A percentile compares a stretch with the other conserved stretches of the same genome.
Conservation (phyloP, 129 eudicot genomes). For the Solidago caesia region DNA sequence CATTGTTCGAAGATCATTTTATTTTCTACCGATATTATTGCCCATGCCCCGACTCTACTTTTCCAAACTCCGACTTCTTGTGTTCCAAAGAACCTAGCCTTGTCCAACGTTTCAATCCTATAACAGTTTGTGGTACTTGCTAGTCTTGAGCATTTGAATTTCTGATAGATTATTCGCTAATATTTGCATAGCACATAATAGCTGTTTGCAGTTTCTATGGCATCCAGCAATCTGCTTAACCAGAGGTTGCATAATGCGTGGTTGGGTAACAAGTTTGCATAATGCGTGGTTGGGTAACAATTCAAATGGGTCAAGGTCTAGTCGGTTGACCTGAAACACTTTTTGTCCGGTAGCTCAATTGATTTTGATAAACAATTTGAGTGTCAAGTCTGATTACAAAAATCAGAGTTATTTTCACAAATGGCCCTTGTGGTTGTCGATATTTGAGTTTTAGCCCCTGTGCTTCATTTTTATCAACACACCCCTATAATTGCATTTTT, state of each 20-base stretch:
- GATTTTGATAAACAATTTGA: background rate
- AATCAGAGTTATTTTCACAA: background rate
- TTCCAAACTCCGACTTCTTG: background rate
- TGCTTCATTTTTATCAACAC: too few species aligned
- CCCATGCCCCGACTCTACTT: slow-evolving; percentile 8
- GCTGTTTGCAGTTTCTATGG: background rate
- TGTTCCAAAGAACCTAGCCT: slow-evolving; percentile 14
- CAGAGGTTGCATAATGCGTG: background rate
- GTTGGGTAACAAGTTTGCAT: background rate
- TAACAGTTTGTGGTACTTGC: background rate
- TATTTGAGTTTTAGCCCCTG: too few species aligned
- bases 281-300: background rate
- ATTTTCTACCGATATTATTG: background rate
- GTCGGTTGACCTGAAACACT: background rate
- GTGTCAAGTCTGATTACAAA: background rate
- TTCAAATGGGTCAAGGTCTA: background rate
- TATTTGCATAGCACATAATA: background rate
- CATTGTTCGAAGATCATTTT: background rate
- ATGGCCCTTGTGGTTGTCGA: background rate
- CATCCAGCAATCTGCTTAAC: background rate
- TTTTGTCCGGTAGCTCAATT: background rate
- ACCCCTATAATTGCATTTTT: too few species aligned
- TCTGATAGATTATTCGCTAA: background rate
- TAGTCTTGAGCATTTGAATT: background rate
- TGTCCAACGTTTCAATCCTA: slow-evolving; percentile 2